Conservation (phyloP, 306 rosid genomes). For the Alnus rubra region DNA sequence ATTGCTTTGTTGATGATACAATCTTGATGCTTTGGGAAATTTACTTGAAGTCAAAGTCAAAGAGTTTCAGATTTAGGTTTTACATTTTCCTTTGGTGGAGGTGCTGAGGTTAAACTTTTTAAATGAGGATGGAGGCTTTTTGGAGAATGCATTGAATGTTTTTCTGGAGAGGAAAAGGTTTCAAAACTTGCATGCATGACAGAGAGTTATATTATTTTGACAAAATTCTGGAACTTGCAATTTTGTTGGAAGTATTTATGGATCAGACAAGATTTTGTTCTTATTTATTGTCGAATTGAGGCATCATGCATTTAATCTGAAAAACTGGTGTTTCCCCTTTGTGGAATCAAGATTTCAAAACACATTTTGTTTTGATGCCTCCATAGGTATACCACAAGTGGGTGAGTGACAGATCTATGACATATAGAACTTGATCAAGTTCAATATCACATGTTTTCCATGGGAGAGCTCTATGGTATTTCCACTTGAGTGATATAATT, state of each 20-base stretch:
- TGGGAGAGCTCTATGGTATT: slow-evolving; percentile 5
- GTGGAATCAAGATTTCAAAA: slow-evolving; percentile 9
- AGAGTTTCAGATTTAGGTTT: slow-evolving; percentile 38
- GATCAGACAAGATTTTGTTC: slow-evolving; percentile 20
- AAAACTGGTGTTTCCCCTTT: slow-evolving; percentile 1
- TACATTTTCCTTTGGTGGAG: slow-evolving; percentile 37
- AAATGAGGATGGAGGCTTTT: slow-evolving; percentile 38
- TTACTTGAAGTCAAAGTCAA: slow-evolving; percentile 25
- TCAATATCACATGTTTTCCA: background rate
- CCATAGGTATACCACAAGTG: slow-evolving; percentile 2
- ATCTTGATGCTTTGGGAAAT: slow-evolving; percentile 37
- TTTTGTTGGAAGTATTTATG: slow-evolving; percentile 25
- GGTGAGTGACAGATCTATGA: slow-evolving; percentile 1
- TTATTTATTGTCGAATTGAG: background rate
- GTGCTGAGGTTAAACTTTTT: slow-evolving; percentile 30
- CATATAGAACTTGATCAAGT: slow-evolving; percentile 6
- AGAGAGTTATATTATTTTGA: slow-evolving; percentile 34
- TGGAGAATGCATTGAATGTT: slow-evolving; percentile 36
- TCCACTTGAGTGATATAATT: background rate
- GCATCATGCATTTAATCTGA: background rate
- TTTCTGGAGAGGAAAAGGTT: slow-evolving; percentile 28
- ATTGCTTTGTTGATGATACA: slow-evolving; percentile 27
- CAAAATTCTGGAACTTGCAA: slow-evolving; percentile 23
- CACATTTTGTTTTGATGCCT: background rate
- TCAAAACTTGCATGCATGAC: slow-evolving; percentile 19